Evolutionary conservation across 495 filamentous ascomycete genomes (phyloP), one percentile per base, ranked within the genome.

Genomic region (Penicillium argentinense): DNA sequence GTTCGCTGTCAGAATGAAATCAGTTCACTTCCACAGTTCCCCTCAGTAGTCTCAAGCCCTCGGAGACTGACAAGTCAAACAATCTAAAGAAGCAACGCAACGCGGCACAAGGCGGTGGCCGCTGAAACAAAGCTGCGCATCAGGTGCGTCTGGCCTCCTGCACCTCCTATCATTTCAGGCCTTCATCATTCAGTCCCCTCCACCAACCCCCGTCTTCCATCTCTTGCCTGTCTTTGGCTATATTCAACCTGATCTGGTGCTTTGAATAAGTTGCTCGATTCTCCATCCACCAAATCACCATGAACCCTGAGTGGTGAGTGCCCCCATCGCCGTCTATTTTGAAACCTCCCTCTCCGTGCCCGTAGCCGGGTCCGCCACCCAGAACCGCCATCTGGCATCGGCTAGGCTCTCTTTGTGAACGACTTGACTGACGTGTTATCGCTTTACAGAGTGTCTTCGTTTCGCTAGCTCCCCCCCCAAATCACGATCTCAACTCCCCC

Each of bases 281-380:
- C 26, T 7, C 9, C 21, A 34, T n/a, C 17, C 14, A 26, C 47
- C 48, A 36, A 33, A 36, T 53, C 59, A 59, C 47, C 69, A 95
- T 95, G 89, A 95, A 95, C 79, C 89, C 89, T 64, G 89, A 95
- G 89, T 95, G 81, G 89, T 95, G 82, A 65, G 89, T 83, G 28
- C 54, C 21, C 29, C 23, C n/a, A 17, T 17, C 16, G 12, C 21
- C 11, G 36, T 49, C 42, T 47, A 22, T 44, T 39, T 28, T 39
- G 39, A 13, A 17, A 39, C 30, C 40, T 38, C 27, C 44, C 49
- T 59, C 53, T 47, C 56, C 37, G 42, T 59, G 55, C 32, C 44
- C 34, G 42, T 34, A 37, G 38, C 29, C 33, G 46, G 41, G 19
- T 43, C 29, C 45, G 43, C 24, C 14, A 37, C 24, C 45, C 29